These are phyloP conservation scores for Aspergillus avenaceus DNA, from an alignment of 495 filamentous ascomycete species.

Conservation along the genomic window DNA sequence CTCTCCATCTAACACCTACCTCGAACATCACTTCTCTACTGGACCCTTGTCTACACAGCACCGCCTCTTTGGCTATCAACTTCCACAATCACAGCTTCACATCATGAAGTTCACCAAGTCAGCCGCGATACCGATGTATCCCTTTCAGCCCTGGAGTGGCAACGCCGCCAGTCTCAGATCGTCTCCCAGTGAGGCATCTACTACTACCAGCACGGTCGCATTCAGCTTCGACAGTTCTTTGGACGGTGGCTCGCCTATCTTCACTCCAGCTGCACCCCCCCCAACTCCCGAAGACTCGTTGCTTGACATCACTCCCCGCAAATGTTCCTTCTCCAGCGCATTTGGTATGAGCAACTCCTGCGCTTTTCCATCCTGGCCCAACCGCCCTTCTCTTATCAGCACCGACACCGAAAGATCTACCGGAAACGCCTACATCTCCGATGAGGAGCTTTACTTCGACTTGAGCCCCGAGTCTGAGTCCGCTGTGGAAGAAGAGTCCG, in stretches of 20 bases:
- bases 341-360: constrained; percentile 43
- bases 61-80: background rate
- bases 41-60: no score
- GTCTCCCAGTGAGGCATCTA: constrained; percentile 18
- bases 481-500: constrained; percentile 30
- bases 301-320: constrained; percentile 43
- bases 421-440: constrained; percentile 43
- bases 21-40: no score
- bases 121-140: constrained; percentile 11
- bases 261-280: constrained; percentile 36
- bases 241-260: constrained; percentile 21
- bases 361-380: constrained; percentile 53
- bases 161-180: constrained; percentile 19
- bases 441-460: constrained; percentile 48
- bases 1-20: no score
- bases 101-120: constrained; percentile 5
- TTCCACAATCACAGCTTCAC: background rate
- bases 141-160: constrained; percentile 22
- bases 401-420: constrained; percentile 29
- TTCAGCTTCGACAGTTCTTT: constrained; percentile 40
- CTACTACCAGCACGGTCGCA: constrained; percentile 30
- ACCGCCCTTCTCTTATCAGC: constrained; percentile 40
- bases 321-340: constrained; percentile 42
- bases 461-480: constrained; percentile 26
- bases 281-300: constrained; percentile 37